A percentile compares a stretch with the other conserved stretches of the same genome.
These are phyloP conservation scores for Alternaria metachromatica DNA, from an alignment of 2,329 filamentous ascomycete species.

Conservation along the genomic window DNA sequence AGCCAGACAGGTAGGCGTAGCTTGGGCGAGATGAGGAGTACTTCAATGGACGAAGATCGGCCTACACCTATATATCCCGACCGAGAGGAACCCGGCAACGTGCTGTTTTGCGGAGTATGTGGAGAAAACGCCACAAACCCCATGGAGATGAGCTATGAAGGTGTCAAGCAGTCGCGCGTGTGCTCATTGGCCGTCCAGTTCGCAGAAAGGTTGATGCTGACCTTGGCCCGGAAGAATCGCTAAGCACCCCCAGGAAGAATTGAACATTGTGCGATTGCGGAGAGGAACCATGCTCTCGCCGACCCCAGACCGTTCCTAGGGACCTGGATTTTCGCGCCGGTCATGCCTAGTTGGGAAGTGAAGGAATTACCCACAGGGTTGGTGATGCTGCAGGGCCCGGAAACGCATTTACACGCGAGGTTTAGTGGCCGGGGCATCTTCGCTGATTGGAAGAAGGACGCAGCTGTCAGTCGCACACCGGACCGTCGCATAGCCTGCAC, in stretches of 20 bases:
- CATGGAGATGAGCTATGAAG: slow-evolving; percentile 16
- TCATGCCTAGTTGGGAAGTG: slow-evolving; percentile 8
- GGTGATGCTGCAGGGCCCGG: slow-evolving; percentile 7
- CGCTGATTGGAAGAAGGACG: slow-evolving; percentile 11
- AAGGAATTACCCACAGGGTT: slow-evolving; percentile 9
- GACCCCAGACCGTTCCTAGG: not conserved
- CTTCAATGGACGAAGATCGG: slow-evolving; percentile 3
- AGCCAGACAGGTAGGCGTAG: slow-evolving; percentile 3
- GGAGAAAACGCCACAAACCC: slow-evolving; percentile 32
- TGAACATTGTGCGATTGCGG: not conserved
- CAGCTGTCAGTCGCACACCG: slow-evolving; percentile 2
- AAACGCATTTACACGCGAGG: slow-evolving; percentile 21
- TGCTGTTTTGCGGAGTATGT: slow-evolving; percentile 17
- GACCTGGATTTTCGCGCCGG: not conserved
- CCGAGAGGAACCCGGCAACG: slow-evolving; percentile 4
- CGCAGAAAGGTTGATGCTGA: slow-evolving; percentile 4
- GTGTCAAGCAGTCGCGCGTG: not conserved
- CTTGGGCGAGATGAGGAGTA: not conserved
- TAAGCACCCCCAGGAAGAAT: not conserved
- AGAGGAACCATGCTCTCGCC: slow-evolving; percentile 1
- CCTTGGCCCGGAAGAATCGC: slow-evolving; percentile 13
- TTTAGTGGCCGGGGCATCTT: not conserved
- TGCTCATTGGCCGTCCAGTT: slow-evolving; percentile 1
- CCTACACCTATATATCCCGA: slow-evolving; percentile 16
- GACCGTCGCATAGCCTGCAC: slow-evolving; percentile 3